Base-by-base conservation (phyloP, 441 rosid genomes). In the Dalechampia spathulata region DNA sequence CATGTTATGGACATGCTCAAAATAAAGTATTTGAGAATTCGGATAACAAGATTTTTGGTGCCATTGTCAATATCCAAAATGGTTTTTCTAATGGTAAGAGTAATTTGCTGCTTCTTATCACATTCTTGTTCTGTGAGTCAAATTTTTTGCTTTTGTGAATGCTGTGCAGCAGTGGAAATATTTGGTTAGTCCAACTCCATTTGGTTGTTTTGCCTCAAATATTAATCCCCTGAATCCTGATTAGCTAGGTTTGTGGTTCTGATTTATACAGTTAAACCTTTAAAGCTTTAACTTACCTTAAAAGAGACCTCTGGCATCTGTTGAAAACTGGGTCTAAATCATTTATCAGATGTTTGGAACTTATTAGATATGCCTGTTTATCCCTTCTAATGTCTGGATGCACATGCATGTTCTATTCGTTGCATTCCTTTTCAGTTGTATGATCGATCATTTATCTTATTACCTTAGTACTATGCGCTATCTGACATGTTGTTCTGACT, bases 1-100 rank as follows among this genome's bases (percentile, higher is more conserved):
- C 81, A 0, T 86, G 94, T 53, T 83, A 86, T 51, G 83, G 80
- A 6, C 75, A 62, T 43, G 73, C 60, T 37, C 74, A 57, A 54
- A 78, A 69, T 47, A 65, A 66, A 28, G 62, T 53, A 53, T 60
- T 54, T 23, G 74, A 67, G 49, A 69, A 70, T 52, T 25, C 72
- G 9, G 64, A 63, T 49, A 68, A 61, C 60, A 75, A 70, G 13
- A 41, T 71, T 38, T 50, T 75, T 50, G 77, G 74, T 44, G 73
- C 83, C 55, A 65, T 75, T 60, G 72, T 72, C 17, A 74, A 77
- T 50, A 64, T 78, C 44, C 66, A 74, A 10, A 73, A 74, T 36
- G 67, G 66, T 45, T 74, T 53, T 51, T 73, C 75, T 66, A 64
- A 67, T 61, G 87, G 91, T 84, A 72, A 48, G 75, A 25, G 27